Evolutionary conservation across 306 rosid species (phyloP), one percentile per base, ranked within the genome.

Genomic region (Trichosanthes truncata): DNA sequence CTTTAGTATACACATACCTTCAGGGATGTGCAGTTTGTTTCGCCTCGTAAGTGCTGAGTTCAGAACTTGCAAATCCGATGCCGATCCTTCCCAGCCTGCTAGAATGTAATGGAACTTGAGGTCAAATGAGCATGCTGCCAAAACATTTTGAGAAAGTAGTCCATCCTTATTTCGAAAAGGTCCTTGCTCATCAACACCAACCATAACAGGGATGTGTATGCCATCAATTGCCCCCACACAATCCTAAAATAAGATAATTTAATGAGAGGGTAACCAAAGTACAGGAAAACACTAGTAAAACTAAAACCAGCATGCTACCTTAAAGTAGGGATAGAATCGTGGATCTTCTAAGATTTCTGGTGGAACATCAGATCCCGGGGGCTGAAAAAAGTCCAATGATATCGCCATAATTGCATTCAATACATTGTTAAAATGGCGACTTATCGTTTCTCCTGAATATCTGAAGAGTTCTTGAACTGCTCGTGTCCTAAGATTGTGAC

Each of bases 11-110:
- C 79, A 77, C 88, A 74, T 85, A 93, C 98, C 98, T 90, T 90
- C 89, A 18, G 98, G 97, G 15, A 89, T 88, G 60, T 83, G 91
- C 82, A 93, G 78, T 67, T 80, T 93, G 83, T 89, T 93, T 80
- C 84, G 85, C 82, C 98, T 87, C 0, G 90, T 88, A 77, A 90
- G 78, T 78, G 98, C 97, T 43, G 98, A 90, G 78, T 93, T 91
- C 51, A 91, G 80, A 83, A 93, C 97, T 85, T 90, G 98, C 38
- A 89, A 83, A 79, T 92, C 92, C 7, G 94, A 85, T 52, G 96
- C 96, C 53, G 98, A 93, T 80, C 98, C 98, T 89, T 93, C 98
- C 97, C 98, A 93, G 21, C 98, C 98, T 35, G 98, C 97, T 82
- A 93, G 91, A 77, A 93, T 91, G 57, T 92, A 93, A 84, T 89